phyloP scores from a whole-genome alignment of 192 early-diverging fungal genomes.

The Glomus cerebriforme region DNA sequence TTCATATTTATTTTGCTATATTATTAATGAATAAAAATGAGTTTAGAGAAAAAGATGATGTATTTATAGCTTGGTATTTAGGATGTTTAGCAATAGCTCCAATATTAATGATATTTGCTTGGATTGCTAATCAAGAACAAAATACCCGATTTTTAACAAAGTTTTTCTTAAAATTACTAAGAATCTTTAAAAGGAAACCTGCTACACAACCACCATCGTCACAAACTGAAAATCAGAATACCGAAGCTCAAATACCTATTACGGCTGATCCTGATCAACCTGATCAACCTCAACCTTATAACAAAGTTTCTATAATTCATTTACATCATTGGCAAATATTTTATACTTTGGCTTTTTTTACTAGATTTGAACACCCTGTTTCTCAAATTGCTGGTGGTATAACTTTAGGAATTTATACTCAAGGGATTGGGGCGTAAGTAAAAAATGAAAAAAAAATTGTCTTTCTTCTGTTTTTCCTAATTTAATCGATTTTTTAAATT shows the following conservation, averaged over 20 bases:
- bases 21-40: background rate
- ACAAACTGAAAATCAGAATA: background rate
- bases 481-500: background rate
- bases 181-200: background rate
- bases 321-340: slow-evolving; percentile 87
- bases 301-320: slow-evolving; percentile 38
- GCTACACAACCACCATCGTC: background rate
- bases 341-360: slow-evolving; percentile 79
- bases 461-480: background rate
- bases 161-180: background rate
- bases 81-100: slow-evolving; percentile 46
- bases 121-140: slow-evolving; percentile 43
- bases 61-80: slow-evolving; percentile 52
- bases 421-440: slow-evolving; percentile 51
- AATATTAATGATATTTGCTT: slow-evolving; percentile 41
- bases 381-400: slow-evolving; percentile 72
- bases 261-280: too few species aligned
- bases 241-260: background rate
- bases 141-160: slow-evolving; percentile 40
- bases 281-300: background rate
- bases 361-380: slow-evolving; percentile 68
- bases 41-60: background rate
- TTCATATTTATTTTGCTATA: slow-evolving; percentile 52
- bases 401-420: slow-evolving; percentile 70
- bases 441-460: background rate